Conservation (phyloP, 1,139 yeast species). For the Pichia sp. region DNA sequence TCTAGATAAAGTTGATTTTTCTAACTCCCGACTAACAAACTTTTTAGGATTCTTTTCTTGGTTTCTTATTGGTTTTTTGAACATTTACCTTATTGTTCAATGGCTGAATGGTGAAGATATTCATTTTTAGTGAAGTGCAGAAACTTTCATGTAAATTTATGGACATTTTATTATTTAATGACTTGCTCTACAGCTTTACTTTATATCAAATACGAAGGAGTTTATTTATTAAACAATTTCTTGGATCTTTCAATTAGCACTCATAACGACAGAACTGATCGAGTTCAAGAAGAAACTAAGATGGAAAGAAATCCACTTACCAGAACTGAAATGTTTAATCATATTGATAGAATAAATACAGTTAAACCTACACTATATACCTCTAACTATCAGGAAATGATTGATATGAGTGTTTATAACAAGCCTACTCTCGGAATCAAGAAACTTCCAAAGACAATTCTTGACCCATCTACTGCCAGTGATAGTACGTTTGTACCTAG, state of each 20-base stretch:
- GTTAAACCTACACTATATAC: conserved; percentile 37
- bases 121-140: conserved; percentile 30
- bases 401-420: conserved; percentile 61
- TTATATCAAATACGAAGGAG: no score
- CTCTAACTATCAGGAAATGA: conserved; percentile 62
- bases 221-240: no score
- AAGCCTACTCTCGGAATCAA: conserved; percentile 73
- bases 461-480: conserved; percentile 30
- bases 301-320: no score
- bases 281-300: no score
- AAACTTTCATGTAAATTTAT: background rate
- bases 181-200: background rate
- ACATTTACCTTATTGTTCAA: conserved; percentile 62
- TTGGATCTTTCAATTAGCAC: no score
- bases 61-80: conserved; percentile 63
- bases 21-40: conserved; percentile 56
- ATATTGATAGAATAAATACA: no score
- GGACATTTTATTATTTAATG: background rate
- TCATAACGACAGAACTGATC: no score
- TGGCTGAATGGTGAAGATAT: conserved; percentile 68
- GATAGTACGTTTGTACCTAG: conserved; percentile 44
- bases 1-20: conserved; percentile 41
- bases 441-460: conserved; percentile 62
- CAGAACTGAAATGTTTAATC: no score
- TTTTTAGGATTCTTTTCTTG: conserved; percentile 56